Percentiles rank a stretch among this genome's conserved stretches.
Conservation (phyloP, 1,139 yeast genomes). For the Geotrichum candidum region DNA sequence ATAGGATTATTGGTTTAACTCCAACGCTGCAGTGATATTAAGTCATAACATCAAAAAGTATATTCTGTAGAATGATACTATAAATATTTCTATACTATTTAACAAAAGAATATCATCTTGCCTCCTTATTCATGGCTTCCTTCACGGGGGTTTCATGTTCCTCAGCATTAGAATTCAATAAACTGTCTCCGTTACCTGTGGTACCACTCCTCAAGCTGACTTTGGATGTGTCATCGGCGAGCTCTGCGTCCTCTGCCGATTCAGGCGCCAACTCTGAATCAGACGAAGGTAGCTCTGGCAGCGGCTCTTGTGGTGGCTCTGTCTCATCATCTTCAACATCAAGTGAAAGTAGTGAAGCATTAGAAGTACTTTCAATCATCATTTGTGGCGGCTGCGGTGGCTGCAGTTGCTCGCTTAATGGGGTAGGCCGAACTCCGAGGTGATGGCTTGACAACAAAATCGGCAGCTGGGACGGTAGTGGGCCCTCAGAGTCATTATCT, state of each 20-base stretch:
- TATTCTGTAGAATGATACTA: not conserved
- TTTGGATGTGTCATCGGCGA: not conserved
- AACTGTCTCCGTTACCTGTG: not conserved
- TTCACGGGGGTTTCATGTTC: not conserved
- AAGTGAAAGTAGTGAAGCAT: conserved; percentile 1
- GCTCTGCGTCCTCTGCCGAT: not conserved
- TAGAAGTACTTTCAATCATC: not conserved
- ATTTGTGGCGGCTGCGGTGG: not conserved
- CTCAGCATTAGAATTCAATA: not conserved
- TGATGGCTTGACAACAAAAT: conserved; percentile 3
- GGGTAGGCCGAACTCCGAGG: conserved; percentile 5
- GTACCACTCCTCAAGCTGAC: not conserved
- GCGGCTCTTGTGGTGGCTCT: not conserved
- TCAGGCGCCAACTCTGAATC: not conserved
- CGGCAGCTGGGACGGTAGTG: conserved; percentile 11
- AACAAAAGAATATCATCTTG: not conserved
- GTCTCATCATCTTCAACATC: not conserved
- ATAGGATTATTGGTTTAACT: no score
- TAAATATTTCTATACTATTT: not conserved
- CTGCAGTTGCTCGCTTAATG: not conserved
- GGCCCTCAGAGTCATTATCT: conserved; percentile 10
- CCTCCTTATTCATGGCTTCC: not conserved
- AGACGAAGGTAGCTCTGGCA: not conserved
- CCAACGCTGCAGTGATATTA: no score
- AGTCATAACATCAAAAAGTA: no score